phyloP scores from a whole-genome alignment of 1,284 basidiomycete species.

The Mycena citricolor region DNA sequence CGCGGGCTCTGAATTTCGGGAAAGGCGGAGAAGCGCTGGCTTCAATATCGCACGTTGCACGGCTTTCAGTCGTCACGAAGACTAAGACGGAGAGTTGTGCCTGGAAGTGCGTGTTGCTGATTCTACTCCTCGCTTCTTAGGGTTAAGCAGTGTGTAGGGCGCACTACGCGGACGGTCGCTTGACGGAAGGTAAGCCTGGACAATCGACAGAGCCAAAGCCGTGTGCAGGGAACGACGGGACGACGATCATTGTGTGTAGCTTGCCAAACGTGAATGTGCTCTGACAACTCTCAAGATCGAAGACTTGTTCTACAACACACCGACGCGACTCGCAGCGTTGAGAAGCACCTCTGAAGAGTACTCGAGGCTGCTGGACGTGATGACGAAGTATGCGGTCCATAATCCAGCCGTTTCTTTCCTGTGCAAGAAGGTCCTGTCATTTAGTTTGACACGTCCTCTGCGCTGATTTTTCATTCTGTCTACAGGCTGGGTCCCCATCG shows the following conservation, averaged over 20 bases:
- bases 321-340: slow-evolving; percentile 84
- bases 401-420: slow-evolving; percentile 87
- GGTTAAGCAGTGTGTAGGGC: slow-evolving; percentile 53
- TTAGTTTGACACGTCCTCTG: too few species aligned
- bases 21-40: slow-evolving; percentile 86
- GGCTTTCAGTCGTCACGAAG: slow-evolving; percentile 88
- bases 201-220: slow-evolving; percentile 77
- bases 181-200: slow-evolving; percentile 70
- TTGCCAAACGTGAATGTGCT: slow-evolving; percentile 4
- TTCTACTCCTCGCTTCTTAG: slow-evolving; percentile 3
- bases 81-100: slow-evolving; percentile 78
- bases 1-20: too few species aligned
- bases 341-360: slow-evolving; percentile 92
- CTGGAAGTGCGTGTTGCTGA: slow-evolving; percentile 71
- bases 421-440: slow-evolving; percentile 77
- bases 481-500: slow-evolving; percentile 65
- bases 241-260: slow-evolving; percentile 73
- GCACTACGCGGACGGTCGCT: slow-evolving; percentile 72
- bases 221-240: slow-evolving; percentile 94
- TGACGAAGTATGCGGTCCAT: slow-evolving; percentile 92
- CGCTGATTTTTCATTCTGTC: neutral
- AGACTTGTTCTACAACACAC: slow-evolving; percentile 95
- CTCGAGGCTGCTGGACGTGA: slow-evolving; percentile 85
- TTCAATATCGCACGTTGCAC: slow-evolving; percentile 93
- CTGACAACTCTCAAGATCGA: slow-evolving; percentile 65